Evolutionary conservation across 148 eudicot species (phyloP).

Genomic region (Chenopodium formosanum): DNA sequence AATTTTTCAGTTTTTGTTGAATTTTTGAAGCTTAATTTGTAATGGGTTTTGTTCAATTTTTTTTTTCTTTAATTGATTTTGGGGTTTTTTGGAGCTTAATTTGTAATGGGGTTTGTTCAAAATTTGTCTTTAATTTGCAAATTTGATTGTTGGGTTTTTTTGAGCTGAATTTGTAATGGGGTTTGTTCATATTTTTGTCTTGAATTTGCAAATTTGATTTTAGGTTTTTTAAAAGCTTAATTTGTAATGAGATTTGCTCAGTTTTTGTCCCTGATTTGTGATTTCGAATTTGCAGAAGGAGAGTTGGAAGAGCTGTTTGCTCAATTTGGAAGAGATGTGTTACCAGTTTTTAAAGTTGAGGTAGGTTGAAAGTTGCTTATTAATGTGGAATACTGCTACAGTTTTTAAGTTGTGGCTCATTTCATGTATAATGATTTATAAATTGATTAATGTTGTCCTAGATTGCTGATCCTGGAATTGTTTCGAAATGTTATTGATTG

Average conservation of each 20-base stretch:
- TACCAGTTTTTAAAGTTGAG: constrained; percentile 37
- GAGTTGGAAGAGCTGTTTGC: constrained; percentile 41
- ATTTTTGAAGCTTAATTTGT: not conserved
- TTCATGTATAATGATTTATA: not conserved
- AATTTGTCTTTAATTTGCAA: constrained; percentile 1
- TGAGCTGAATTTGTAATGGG: too few relatives aligned
- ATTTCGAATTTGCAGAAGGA: constrained; percentile 41
- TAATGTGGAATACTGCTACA: not conserved
- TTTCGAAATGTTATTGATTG: not conserved
- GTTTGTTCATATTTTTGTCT: too few relatives aligned
- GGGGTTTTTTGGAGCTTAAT: not conserved
- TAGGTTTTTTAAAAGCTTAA: not conserved
- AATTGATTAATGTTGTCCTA: not conserved
- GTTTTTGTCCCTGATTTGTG: constrained; percentile 2
- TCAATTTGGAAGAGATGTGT: constrained; percentile 58
- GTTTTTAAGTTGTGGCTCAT: not conserved
- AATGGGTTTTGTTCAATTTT: not conserved
- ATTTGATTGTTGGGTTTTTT: not conserved
- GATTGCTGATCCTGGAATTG: not conserved
- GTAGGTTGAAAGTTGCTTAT: constrained; percentile 32
- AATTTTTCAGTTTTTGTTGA: not conserved
- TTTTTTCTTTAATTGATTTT: constrained; percentile 8
- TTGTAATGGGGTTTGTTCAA: not conserved
- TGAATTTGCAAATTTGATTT: too few relatives aligned
- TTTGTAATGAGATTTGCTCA: not conserved